Evolutionary conservation across 768 basidiomycete genomes (phyloP), one percentile per base, ranked within the genome.

Genomic region (Phanerochaete sordida): DNA sequence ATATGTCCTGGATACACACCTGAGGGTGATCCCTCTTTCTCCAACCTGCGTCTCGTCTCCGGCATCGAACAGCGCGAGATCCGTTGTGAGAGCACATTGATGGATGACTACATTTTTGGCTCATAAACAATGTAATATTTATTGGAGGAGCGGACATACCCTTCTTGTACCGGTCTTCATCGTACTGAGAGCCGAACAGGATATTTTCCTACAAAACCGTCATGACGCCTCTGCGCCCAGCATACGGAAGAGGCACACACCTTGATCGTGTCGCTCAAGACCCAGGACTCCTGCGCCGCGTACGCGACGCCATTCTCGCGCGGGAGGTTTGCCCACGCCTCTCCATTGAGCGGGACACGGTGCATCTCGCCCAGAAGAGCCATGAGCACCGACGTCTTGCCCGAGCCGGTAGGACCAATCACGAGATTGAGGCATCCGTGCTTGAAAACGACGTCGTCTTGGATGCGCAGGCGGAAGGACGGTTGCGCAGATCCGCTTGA

Each of bases 381-480:
- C 83, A 87, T 85, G 26, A 87, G 74, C 30, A 87, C 66, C 0
- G 83, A 85, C 0, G 87, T 87, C 70, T 87, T 88, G 3, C 86
- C 86, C 1, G 73, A 72, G 6, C 77, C 77, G 52, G 84, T 85
- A 9, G 84, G 80, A 0, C 86, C 85, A 44, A 86, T 72, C 8
- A 87, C 78, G 50, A 85, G 72, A 62, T 87, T 87, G 53, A 85
- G 76, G 59, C 72, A 63, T 16, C 79, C 79, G 12, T 69, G 75
- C 62, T 77, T 77, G 76, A 88, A 88, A 9, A 77, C 49, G 1
- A 88, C 62, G 44, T 85, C 81, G 24, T 75, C 83, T 0, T 80
- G 74, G 47, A 86, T 74, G 12, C 71, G 73, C 12, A 88, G 77
- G 16, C 70, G 67, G 69, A 84, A 88, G 46, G 70, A 76, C 28